A percentile compares a stretch with the other conserved stretches of the same genome.
phyloP scores from a whole-genome alignment of 129 eudicot genomes.

The Scalesia atractyloides region DNA sequence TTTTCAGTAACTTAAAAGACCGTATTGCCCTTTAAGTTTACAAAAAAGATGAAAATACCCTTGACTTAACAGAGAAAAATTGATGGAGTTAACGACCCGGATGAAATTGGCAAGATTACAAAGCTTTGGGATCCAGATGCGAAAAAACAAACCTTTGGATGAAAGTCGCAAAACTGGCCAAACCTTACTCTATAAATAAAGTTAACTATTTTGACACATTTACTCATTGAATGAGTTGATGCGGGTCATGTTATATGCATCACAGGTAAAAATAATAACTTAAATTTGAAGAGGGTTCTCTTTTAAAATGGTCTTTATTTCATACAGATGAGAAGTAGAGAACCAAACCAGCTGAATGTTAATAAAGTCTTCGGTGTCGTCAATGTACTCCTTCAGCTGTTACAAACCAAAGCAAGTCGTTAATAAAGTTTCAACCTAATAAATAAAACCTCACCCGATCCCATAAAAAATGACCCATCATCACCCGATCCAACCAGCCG shows the following conservation, averaged over 20 bases:
- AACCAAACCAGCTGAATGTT: slow-evolving; percentile 91
- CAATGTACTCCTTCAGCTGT: slow-evolving; percentile 98
- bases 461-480: slow-evolving; percentile 5
- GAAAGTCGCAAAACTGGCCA: too few relatives aligned
- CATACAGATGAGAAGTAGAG: background rate
- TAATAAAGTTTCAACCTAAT: slow-evolving; percentile 13
- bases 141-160: too few relatives aligned
- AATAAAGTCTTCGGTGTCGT: slow-evolving; percentile 95
- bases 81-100: too few relatives aligned
- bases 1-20: too few relatives aligned
- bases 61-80: too few relatives aligned
- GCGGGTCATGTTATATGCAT: background rate
- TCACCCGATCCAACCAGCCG: background rate
- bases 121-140: too few relatives aligned
- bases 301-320: background rate
- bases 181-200: background rate
- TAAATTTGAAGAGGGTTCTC: background rate
- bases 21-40: too few relatives aligned
- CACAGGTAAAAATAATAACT: background rate
- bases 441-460: background rate
- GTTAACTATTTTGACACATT: background rate
- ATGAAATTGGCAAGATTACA: too few relatives aligned
- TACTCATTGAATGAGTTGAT: background rate
- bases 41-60: too few relatives aligned
- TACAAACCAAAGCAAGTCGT: slow-evolving; percentile 19